Evolutionary conservation across 208 protist genomes (phyloP).

Genomic region (Acanthamoeba healyi): DNA sequence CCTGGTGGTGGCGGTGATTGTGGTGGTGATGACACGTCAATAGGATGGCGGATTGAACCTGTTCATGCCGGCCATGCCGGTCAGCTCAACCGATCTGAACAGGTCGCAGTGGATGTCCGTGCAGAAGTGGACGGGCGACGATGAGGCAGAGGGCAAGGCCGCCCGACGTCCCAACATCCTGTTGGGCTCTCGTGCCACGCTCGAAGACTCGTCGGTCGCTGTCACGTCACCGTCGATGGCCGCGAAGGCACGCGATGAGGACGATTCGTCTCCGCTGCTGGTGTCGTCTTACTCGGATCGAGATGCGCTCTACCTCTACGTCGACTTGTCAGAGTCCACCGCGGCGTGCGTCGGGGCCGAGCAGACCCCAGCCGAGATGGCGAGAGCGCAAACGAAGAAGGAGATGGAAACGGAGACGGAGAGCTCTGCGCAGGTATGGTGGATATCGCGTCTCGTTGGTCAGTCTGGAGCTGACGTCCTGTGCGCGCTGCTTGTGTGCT

Average conservation of each 20-base stretch:
- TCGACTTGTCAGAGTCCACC: not conserved
- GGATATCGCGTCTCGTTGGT: too few relatives aligned
- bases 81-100: not conserved
- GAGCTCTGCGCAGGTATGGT: too few relatives aligned
- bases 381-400: not conserved
- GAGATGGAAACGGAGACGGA: too few relatives aligned
- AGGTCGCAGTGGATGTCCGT: not conserved
- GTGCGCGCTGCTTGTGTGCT: too few relatives aligned
- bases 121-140: not conserved
- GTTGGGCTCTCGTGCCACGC: not conserved
- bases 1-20: too few relatives aligned
- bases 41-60: not conserved
- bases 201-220: not conserved
- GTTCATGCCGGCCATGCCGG: constrained; percentile 9
- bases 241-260: too few relatives aligned
- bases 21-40: too few relatives aligned
- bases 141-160: not conserved
- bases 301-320: not conserved
- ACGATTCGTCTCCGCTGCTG: too few relatives aligned
- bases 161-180: not conserved
- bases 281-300: not conserved
- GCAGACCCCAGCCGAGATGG: not conserved
- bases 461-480: too few relatives aligned
- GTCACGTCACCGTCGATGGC: not conserved
- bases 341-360: not conserved